phyloP scores from a whole-genome alignment of 202 grass and related monocot species.

The Panicum hallii region DNA sequence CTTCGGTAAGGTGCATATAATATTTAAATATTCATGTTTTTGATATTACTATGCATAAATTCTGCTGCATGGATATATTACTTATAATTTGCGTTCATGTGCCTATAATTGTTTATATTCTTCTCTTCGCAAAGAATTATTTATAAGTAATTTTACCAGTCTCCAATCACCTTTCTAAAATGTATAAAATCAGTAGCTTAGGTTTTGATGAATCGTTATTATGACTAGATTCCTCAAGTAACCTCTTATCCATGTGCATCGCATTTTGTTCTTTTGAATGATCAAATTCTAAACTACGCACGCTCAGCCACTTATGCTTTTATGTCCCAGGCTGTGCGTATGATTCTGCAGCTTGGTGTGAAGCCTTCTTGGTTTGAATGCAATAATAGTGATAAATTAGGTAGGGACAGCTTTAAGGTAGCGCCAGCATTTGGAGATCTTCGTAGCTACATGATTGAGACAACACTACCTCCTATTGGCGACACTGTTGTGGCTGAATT shows the following conservation, averaged over 20 bases:
- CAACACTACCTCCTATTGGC: slow-evolving; percentile 79
- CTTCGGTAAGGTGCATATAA: slow-evolving; percentile 71
- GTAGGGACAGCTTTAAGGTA: slow-evolving; percentile 52
- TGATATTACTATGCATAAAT: slow-evolving; percentile 28
- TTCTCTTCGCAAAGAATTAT: slow-evolving; percentile 31
- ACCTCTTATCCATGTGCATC: slow-evolving; percentile 3
- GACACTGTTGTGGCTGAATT: slow-evolving; percentile 91
- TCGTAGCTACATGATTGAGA: slow-evolving; percentile 94
- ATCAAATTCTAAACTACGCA: slow-evolving; percentile 23
- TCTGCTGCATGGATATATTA: slow-evolving; percentile 25
- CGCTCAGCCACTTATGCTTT: slow-evolving; percentile 11
- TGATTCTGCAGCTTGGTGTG: slow-evolving; percentile 93
- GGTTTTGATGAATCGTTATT: slow-evolving; percentile 1
- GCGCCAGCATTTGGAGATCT: slow-evolving; percentile 67
- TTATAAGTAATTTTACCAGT: slow-evolving; percentile 20
- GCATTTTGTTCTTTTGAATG: slow-evolving; percentile 22
- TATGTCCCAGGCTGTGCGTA: slow-evolving; percentile 76
- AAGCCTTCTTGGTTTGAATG: slow-evolving; percentile 92
- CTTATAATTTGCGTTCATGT: slow-evolving; percentile 7
- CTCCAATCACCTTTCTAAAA: neutral
- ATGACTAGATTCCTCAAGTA: slow-evolving; percentile 39
- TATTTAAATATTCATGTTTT: slow-evolving; percentile 28
- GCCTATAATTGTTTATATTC: slow-evolving; percentile 41
- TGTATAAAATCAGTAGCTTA: neutral
- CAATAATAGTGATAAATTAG: slow-evolving; percentile 47